phyloP scores from a whole-genome alignment of 225 moss, liverwort and hornwort species.

The Takakia lepidozioides region DNA sequence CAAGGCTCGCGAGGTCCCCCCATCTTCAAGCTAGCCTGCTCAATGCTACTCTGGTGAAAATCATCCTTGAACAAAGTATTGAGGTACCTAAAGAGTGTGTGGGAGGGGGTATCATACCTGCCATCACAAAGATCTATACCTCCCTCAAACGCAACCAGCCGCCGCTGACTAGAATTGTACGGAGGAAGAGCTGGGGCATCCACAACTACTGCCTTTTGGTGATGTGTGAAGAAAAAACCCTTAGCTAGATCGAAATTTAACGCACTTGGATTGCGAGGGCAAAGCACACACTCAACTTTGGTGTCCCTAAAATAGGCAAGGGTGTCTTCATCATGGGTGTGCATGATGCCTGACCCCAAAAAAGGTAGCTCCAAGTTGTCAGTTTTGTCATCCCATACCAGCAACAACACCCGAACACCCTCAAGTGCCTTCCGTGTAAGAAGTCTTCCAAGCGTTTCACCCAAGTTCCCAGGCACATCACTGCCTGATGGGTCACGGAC shows the following conservation, averaged over 20 bases:
- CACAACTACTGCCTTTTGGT: slow-evolving; percentile 86
- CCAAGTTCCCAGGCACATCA: slow-evolving; percentile 39
- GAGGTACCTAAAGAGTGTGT: slow-evolving; percentile 71
- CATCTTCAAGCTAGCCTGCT: slow-evolving; percentile 23
- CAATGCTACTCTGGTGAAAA: slow-evolving; percentile 74
- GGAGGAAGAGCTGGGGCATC: slow-evolving; percentile 47
- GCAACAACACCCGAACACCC: slow-evolving; percentile 61
- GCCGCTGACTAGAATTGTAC: slow-evolving; percentile 17
- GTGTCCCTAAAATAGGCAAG: slow-evolving; percentile 47
- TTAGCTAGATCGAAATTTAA: slow-evolving; percentile 45
- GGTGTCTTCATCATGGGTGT: slow-evolving; percentile 90
- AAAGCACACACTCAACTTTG: slow-evolving; percentile 63
- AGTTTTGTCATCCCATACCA: slow-evolving; percentile 84
- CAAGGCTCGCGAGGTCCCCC: slow-evolving; percentile 89
- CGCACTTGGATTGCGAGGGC: slow-evolving; percentile 64
- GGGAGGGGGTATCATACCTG: slow-evolving; percentile 62
- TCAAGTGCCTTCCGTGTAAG: slow-evolving; percentile 63
- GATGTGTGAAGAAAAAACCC: slow-evolving; percentile 80
- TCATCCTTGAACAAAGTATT: slow-evolving; percentile 68
- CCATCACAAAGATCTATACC: slow-evolving; percentile 81
- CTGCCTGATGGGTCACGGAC: slow-evolving; percentile 56
- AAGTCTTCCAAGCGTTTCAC: slow-evolving; percentile 58
- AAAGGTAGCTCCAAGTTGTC: slow-evolving; percentile 42
- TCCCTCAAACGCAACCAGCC: slow-evolving; percentile 61
- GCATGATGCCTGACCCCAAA: slow-evolving; percentile 62